These are phyloP conservation scores for Saccharomyces hybrid DNA, from an alignment of 1,139 yeast species.

Conservation along the genomic window DNA sequence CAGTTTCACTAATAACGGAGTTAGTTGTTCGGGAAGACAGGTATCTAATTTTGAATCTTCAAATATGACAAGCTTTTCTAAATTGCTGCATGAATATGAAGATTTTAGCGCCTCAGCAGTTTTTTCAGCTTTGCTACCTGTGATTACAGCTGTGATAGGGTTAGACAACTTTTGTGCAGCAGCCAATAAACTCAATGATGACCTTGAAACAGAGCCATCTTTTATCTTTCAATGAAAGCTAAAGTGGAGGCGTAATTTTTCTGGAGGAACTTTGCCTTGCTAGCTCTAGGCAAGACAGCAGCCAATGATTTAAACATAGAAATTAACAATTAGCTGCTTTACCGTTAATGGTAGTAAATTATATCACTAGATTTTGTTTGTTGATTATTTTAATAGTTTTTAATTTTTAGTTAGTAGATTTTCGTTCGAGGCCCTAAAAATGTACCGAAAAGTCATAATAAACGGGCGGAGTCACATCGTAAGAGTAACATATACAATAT, in stretches of 20 bases:
- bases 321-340: not conserved
- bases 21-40: constrained; percentile 55
- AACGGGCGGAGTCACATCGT: not conserved
- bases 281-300: not conserved
- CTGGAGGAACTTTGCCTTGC: not conserved
- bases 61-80: constrained; percentile 44
- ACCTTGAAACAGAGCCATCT: constrained; percentile 49
- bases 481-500: not conserved
- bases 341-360: not conserved
- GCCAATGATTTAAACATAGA: not conserved
- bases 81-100: constrained; percentile 32
- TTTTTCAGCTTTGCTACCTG: constrained; percentile 46
- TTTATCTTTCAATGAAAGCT: constrained; percentile 59
- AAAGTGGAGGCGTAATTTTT: constrained; percentile 49
- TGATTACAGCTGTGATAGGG: constrained; percentile 54
- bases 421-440: not conserved
- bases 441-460: not conserved
- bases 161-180: constrained; percentile 61
- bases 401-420: not conserved
- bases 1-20: constrained; percentile 48
- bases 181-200: constrained; percentile 55
- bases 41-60: constrained; percentile 45
- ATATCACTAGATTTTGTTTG: not conserved
- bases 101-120: constrained; percentile 36
- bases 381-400: not conserved